Evolutionary conservation across 2,329 filamentous ascomycete genomes (phyloP), one percentile per base, ranked within the genome.

Genomic region (Diplodia scrobiculata): DNA sequence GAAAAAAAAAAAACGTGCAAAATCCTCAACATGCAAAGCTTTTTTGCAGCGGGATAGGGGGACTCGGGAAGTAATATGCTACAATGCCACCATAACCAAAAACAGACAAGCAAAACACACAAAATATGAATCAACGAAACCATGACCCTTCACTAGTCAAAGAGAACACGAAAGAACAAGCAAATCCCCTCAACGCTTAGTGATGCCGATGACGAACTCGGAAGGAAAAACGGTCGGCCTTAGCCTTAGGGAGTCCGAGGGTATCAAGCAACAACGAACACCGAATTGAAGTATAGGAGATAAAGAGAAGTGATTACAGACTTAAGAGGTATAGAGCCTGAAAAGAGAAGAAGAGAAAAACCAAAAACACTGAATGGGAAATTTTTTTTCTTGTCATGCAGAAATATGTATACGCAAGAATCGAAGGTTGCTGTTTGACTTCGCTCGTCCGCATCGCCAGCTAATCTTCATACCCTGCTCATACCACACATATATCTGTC

Each of bases 131-230:
- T 13, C 14, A 62, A 19, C 11, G 25, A 62, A 62, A 19, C 5
- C 19, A 5, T 13, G 17, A 27, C 25, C n/a, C 45, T 19, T 34
- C 9, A n/a, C 14, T 17, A 34, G 5, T 41, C 27, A 47, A 50
- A 47, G n/a, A 21, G 21, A 48, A 54, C 36, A 36, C 14, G n/a
- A 29, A 25, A 53, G 17, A 38, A 55, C 32, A 13, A n/a, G 25
- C 41, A 10, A 45, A n/a, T 45, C 14, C 38, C 58, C 41, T 50
- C 19, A 14, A 50, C 45, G 58, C 58, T 62, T 50, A 50, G 29
- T 62, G 58, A 62, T 62, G 58, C 58, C 48, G 27, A 50, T 50
- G 34, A 62, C 58, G 45, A 62, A 62, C 58, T 62, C 58, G 58
- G 58, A 62, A 62, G 29, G 21, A n/a, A 60, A 47, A 32, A 50